These are phyloP conservation scores for Cladochytrium replicatum DNA, from an alignment of 192 early-diverging fungal genomes.

Conservation along the genomic window DNA sequence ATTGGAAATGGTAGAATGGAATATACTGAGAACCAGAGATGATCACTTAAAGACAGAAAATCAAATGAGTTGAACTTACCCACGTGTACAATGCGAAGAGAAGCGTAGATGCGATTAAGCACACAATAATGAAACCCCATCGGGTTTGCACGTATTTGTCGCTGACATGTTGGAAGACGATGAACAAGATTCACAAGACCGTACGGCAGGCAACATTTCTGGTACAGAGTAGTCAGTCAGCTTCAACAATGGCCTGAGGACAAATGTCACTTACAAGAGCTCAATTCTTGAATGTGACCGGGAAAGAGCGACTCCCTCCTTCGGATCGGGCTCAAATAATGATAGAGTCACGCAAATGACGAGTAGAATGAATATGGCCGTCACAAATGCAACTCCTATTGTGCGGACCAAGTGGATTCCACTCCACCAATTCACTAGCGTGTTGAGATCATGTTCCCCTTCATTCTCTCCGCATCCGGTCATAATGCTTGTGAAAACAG, in stretches of 20 bases:
- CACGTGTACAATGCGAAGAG: too few species aligned
- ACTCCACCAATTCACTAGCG: conserved; percentile 15
- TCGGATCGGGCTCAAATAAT: conserved; percentile 36
- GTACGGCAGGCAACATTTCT: conserved; percentile 27
- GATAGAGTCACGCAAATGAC: conserved; percentile 26
- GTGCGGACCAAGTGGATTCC: conserved; percentile 12
- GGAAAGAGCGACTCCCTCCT: conserved; percentile 15
- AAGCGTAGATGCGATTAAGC: too few species aligned
- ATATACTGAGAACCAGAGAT: conserved; percentile 36
- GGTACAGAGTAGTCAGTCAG: too few species aligned
- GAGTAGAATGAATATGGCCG: too few species aligned
- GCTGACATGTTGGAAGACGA: conserved; percentile 20
- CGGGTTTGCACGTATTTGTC: too few species aligned
- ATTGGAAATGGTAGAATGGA: conserved; percentile 31
- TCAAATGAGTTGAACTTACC: too few species aligned
- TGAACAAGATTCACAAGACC: conserved; percentile 19
- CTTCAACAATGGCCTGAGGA: too few species aligned
- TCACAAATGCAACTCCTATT: conserved; percentile 15
- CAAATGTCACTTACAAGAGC: too few species aligned
- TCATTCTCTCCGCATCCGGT: conserved; percentile 7
- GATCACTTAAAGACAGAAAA: too few species aligned
- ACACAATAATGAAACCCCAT: too few species aligned
- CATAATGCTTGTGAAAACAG: conserved; percentile 14
- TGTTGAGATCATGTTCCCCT: not conserved
- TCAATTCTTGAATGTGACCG: conserved; percentile 30